Base-by-base conservation (phyloP, 2,329 filamentous ascomycete genomes). In the Fusarium setosum region DNA sequence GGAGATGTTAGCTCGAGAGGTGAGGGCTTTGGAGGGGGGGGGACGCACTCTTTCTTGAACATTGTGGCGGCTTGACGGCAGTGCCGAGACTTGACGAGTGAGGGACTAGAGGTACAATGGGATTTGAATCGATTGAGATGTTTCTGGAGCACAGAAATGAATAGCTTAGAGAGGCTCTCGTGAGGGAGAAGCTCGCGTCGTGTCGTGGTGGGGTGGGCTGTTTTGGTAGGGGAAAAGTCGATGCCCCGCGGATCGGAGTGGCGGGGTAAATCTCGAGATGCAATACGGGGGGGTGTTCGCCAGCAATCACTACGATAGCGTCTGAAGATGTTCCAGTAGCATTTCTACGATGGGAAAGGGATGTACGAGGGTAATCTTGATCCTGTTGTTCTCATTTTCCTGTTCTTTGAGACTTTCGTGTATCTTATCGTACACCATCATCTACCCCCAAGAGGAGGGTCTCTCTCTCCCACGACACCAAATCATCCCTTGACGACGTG, bases 31-130 rank as follows among this genome's bases (percentile, higher is more conserved):
- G 37, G 17, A 37, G 42, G 26, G 17, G 40, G 34, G 47, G 26
- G 31, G 23, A 81, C 86, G 75, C 80, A 96, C 93, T 96, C 93
- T 85, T 96, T 97, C 77, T 97, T 97, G 78, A 97, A 97, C 93
- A 97, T 97, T 65, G 75, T 88, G 80, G 53, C 68, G 67, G 66
- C 41, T 63, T 56, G 8, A 58, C 51, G 59, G 56, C 62, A 49
- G 49, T 63, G 21, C 55, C 48, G 45, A 56, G 10, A 18, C n/a
- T 29, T 53, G 38, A 11, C 15, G 47, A 59, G 57, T 6, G 13
- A n/a, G 13, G 11, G 42, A 23, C 12, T 53, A 12, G 18, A 37
- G 34, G 20, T 24, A 34, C 13, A 35, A 18, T n/a, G 17, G 20
- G 20, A 34, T 44, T 45, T 6, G 15, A 15, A 26, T 23, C 6